Evolutionary conservation across 1,284 basidiomycete species (phyloP), one percentile per base, ranked within the genome.

Genomic region (Apiotrichum montevideense): DNA sequence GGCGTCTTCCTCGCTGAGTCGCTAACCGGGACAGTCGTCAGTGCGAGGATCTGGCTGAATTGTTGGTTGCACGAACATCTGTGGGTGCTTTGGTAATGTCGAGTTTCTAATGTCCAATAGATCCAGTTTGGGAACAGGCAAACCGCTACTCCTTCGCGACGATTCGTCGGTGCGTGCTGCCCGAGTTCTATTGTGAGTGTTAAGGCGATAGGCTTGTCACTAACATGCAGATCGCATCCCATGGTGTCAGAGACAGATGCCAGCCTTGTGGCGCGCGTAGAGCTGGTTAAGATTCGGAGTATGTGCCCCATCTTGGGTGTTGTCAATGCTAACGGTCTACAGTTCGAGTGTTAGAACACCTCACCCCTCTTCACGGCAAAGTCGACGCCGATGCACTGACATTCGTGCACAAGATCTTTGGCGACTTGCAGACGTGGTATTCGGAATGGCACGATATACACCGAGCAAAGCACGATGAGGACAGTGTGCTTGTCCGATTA

Each of bases 11-110:
- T 40, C 54, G 54, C 2, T 48, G 54, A n/a, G 1, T 6, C 50
- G 52, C 59, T 66, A 59, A 63, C 53, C 29, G 42, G 35, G 51
- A 33, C 71, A 91, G 90, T 94, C 51, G 86, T 94, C 8, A 90
- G 89, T 61, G 88, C 90, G 1, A 82, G 93, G 50, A 92, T 95
- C 58, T 96, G 92, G 93, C 80, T 95, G 59, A 93, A 90, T 72
- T 81, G 93, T 42, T 95, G 94, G 49, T 64, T 74, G 54, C 68
- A 75, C 49, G 75, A 77, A 46, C 71, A 75, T 42, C 64, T 75
- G 70, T 73, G 49, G 54, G 72, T 63, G 14, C 11, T 34, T 40
- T 6, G 6, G 9, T 4, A 33, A 2, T 43, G n/a, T 29, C 39
- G 56, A 8, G 37, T 8, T 39, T 39, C 13, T 39, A 39, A 39